Percentiles rank a stretch among this genome's conserved stretches.
Conservation (phyloP, 2,329 filamentous ascomycete genomes). For the Epichloe gansuensis region DNA sequence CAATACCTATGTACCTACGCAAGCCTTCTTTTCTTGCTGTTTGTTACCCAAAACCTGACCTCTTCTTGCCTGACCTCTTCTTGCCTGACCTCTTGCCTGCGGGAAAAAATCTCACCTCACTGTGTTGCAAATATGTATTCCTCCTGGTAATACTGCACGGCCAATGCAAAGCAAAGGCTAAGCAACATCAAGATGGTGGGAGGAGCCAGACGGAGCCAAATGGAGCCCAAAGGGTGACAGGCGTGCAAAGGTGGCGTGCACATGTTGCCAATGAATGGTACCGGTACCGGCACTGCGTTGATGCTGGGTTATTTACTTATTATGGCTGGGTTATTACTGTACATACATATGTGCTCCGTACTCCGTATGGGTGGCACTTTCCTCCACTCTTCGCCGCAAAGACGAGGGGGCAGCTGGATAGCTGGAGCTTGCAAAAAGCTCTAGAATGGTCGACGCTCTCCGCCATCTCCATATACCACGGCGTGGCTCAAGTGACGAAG, state of each 20-base stretch:
- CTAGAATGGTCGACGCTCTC: conserved; percentile 5
- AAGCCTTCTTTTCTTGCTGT: too few species aligned
- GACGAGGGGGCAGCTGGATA: not conserved
- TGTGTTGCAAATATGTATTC: too few species aligned
- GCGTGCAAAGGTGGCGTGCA: conserved; percentile 1
- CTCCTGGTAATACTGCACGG: too few species aligned
- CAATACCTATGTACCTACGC: too few species aligned
- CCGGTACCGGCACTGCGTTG: not conserved
- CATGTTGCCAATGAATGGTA: not conserved
- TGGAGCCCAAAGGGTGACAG: not conserved
- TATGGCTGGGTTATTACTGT: not conserved
- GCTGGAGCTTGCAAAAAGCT: conserved; percentile 4
- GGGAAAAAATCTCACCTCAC: too few species aligned
- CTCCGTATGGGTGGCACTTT: conserved; percentile 1
- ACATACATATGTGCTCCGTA: not conserved
- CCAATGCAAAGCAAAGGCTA: too few species aligned
- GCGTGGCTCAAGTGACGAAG: conserved; percentile 9
- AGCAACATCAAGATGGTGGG: conserved; percentile 2
- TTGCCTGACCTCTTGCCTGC: too few species aligned
- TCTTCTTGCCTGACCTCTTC: too few species aligned
- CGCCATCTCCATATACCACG: conserved; percentile 8
- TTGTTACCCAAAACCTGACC: too few species aligned
- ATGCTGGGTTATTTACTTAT: not conserved
- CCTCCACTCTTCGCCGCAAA: conserved; percentile 1
- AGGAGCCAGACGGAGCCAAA: conserved; percentile 2